Evolutionary conservation across 2,329 filamentous ascomycete genomes (phyloP).

Genomic region (Ramularia collo-cygni): DNA sequence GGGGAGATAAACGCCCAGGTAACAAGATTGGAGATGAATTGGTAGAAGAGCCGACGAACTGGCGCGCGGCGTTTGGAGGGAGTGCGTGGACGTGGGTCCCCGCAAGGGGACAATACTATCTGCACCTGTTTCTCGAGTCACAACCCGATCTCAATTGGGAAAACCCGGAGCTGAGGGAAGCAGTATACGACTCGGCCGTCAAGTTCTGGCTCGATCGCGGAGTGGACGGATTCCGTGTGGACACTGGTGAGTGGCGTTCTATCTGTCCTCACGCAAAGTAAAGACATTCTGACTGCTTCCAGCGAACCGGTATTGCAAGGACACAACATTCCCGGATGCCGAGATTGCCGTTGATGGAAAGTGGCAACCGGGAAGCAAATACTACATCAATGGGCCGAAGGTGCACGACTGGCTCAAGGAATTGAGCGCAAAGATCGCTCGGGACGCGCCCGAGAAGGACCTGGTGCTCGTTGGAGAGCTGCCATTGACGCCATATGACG

Average conservation of each 20-base stretch:
- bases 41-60: conserved; percentile 67
- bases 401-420: conserved; percentile 44
- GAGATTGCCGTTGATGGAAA: conserved; percentile 12
- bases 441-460: conserved; percentile 23
- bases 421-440: conserved; percentile 26
- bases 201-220: conserved; percentile 70
- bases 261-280: background rate
- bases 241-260: conserved; percentile 7
- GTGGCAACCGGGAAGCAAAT: conserved; percentile 19
- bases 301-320: conserved; percentile 23
- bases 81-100: conserved; percentile 66
- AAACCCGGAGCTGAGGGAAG: conserved; percentile 57
- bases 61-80: conserved; percentile 55
- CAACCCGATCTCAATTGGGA: conserved; percentile 89
- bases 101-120: conserved; percentile 65
- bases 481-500: conserved; percentile 41
- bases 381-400: conserved; percentile 32
- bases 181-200: conserved; percentile 55
- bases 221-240: conserved; percentile 43
- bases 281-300: conserved; percentile 22
- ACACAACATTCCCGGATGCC: conserved; percentile 20
- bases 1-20: conserved; percentile 43
- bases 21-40: conserved; percentile 12
- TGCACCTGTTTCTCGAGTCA: conserved; percentile 66
- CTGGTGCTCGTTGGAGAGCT: conserved; percentile 48